Evolutionary conservation across 768 basidiomycete genomes (phyloP).

Genomic region (Russula sp.): DNA sequence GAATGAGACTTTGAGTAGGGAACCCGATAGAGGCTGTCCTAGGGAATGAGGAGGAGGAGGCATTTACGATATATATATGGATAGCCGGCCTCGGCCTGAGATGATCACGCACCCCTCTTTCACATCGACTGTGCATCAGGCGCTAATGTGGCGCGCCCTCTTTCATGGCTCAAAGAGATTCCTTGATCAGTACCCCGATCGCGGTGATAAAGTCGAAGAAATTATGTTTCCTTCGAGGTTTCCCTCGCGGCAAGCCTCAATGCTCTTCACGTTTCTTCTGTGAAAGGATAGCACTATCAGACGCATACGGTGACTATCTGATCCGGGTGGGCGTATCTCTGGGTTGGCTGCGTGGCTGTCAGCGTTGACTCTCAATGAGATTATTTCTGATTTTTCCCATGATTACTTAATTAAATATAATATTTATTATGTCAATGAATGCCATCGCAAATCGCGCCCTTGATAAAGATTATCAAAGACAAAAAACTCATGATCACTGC

Average conservation of each 20-base stretch:
- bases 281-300: neutral
- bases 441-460: too few relatives aligned
- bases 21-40: neutral
- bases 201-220: neutral
- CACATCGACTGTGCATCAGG: neutral
- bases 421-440: too few relatives aligned
- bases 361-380: neutral
- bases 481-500: neutral
- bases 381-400: too few relatives aligned
- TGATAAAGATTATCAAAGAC: neutral
- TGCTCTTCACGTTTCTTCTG: neutral
- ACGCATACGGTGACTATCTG: neutral
- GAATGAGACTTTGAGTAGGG: conserved; percentile 7
- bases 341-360: too few relatives aligned
- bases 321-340: neutral
- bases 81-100: neutral
- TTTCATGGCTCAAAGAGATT: neutral
- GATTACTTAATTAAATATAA: neutral
- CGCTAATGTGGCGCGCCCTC: neutral
- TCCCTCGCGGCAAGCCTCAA: neutral
- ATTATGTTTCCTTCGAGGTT: neutral
- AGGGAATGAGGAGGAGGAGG: neutral
- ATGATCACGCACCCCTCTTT: neutral
- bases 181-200: conserved; percentile 2
- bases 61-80: neutral